These are phyloP conservation scores for Serendipita indica DNA, from an alignment of 768 basidiomycete genomes.

Conservation along the genomic window DNA sequence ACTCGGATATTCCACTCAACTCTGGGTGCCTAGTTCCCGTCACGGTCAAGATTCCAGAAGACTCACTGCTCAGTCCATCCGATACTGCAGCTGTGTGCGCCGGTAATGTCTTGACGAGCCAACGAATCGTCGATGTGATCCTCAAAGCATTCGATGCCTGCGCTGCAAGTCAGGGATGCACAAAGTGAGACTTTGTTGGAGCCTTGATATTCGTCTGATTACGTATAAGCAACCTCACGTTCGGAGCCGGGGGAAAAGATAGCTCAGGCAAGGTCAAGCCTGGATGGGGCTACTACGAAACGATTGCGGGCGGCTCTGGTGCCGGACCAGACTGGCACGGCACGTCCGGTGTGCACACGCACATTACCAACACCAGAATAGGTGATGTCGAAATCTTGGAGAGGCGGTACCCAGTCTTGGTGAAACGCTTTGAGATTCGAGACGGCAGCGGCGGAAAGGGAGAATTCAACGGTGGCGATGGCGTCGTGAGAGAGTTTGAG, in stretches of 20 bases:
- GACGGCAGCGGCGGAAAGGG: slow-evolving; percentile 55
- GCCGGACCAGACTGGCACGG: slow-evolving; percentile 85
- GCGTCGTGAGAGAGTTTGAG: slow-evolving; percentile 71
- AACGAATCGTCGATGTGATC: slow-evolving; percentile 89
- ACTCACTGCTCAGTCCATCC: slow-evolving; percentile 65
- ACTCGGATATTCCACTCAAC: slow-evolving; percentile 80
- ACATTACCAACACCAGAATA: slow-evolving; percentile 85
- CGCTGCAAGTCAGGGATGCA: slow-evolving; percentile 87
- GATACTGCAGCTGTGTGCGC: slow-evolving; percentile 83
- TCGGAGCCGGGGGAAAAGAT: slow-evolving; percentile 78
- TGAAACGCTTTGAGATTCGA: slow-evolving; percentile 71
- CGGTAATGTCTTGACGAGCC: slow-evolving; percentile 82
- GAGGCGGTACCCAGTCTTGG: slow-evolving; percentile 79
- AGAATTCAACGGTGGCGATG: slow-evolving; percentile 67
- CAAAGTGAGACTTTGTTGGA: slow-evolving; percentile 61
- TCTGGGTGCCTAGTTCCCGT: slow-evolving; percentile 85
- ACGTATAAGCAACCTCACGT: slow-evolving; percentile 59
- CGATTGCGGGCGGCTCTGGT: slow-evolving; percentile 87
- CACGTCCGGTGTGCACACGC: slow-evolving; percentile 84
- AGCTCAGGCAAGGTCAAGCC: slow-evolving; percentile 55
- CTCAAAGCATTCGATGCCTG: slow-evolving; percentile 83
- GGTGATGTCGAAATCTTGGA: slow-evolving; percentile 91
- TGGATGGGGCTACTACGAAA: slow-evolving; percentile 93
- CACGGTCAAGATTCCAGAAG: slow-evolving; percentile 66
- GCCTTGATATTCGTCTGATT: neutral